phyloP scores from a whole-genome alignment of 129 eudicot genomes.

The Tagetes erecta region DNA sequence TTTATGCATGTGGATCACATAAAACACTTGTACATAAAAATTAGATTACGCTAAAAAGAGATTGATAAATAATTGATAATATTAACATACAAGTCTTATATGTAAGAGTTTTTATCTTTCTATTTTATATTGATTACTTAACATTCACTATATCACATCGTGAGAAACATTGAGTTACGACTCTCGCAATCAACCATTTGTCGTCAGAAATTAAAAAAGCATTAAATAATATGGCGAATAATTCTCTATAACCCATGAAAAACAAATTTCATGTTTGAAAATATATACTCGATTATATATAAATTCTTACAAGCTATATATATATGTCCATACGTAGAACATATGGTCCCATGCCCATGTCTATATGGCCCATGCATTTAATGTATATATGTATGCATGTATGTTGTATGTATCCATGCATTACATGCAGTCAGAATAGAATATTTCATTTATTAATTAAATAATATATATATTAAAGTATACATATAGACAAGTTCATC shows the following conservation, averaged over 20 bases:
- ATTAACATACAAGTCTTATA: too few relatives aligned
- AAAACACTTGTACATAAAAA: too few relatives aligned
- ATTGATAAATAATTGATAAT: too few relatives aligned
- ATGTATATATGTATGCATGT: conserved; percentile 14
- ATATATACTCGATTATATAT: conserved; percentile 11
- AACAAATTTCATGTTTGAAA: background rate
- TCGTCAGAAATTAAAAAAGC: conserved; percentile 26
- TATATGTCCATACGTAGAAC: background rate
- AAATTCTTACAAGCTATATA: conserved; percentile 23
- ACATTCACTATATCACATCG: background rate
- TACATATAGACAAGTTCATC: conserved; percentile 42
- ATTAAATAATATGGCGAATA: conserved; percentile 32
- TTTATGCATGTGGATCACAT: too few relatives aligned
- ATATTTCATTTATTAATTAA: conserved; percentile 37
- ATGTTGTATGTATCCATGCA: conserved; percentile 1
- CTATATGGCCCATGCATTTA: conserved; percentile 30
- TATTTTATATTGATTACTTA: background rate
- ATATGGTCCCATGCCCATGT: conserved; percentile 28
- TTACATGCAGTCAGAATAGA: conserved; percentile 23
- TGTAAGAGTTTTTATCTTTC: too few relatives aligned
- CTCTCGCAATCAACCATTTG: background rate
- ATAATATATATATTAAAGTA: background rate
- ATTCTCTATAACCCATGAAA: conserved; percentile 29
- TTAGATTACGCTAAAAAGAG: too few relatives aligned
- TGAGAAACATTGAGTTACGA: conserved; percentile 12